Evolutionary conservation across 805 yeast species (phyloP).

Genomic region (Pichia scutulata): DNA sequence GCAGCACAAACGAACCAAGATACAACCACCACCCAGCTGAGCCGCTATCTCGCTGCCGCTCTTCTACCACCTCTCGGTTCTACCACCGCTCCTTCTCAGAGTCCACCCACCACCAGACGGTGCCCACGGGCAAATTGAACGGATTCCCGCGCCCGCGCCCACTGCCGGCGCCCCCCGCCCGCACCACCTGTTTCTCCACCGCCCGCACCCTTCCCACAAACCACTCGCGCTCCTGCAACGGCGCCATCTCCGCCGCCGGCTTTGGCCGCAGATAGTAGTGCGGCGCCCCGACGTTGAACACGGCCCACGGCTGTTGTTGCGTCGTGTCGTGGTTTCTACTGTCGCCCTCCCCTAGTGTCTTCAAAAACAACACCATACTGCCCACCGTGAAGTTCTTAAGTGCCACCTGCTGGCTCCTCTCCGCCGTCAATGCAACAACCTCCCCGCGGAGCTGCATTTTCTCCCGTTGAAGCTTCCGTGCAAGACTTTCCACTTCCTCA

Average conservation of each 20-base stretch:
- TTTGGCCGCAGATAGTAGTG: constrained; percentile 62
- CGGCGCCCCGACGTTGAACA: constrained; percentile 83
- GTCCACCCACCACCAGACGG: constrained; percentile 45
- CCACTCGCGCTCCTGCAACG: constrained; percentile 59
- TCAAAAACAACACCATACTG: constrained; percentile 79
- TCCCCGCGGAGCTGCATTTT: constrained; percentile 45
- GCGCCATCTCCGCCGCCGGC: constrained; percentile 12
- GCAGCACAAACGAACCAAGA: too few relatives aligned
- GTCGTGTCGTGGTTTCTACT: not conserved
- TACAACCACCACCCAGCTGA: not conserved
- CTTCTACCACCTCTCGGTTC: not conserved
- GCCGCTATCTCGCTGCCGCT: not conserved
- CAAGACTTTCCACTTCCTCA: constrained; percentile 82
- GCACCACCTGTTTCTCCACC: constrained; percentile 50
- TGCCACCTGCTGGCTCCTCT: constrained; percentile 47
- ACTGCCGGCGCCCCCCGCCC: constrained; percentile 33
- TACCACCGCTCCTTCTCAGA: constrained; percentile 30
- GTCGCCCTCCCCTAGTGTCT: constrained; percentile 38
- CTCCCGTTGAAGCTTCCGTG: constrained; percentile 76
- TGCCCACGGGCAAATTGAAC: constrained; percentile 53
- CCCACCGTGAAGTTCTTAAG: constrained; percentile 59
- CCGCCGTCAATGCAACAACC: constrained; percentile 30
- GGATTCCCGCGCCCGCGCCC: constrained; percentile 43
- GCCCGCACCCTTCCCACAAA: constrained; percentile 60
- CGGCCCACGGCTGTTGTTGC: constrained; percentile 73